These are phyloP conservation scores for Botrytis pseudocinerea DNA, from an alignment of 2,329 filamentous ascomycete genomes.

Conservation along the genomic window DNA sequence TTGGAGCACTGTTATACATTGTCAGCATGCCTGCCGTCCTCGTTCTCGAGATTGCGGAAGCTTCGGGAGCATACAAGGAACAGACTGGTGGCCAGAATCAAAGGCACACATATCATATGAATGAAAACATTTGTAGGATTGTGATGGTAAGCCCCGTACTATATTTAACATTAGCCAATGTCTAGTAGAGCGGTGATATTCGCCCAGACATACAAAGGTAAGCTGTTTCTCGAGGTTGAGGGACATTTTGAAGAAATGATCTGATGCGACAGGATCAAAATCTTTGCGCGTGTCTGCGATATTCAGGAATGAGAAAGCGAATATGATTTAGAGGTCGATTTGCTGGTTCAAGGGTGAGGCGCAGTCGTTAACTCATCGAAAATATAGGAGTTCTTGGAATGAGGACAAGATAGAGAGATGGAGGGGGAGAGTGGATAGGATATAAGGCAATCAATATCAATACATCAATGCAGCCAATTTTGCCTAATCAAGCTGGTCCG, in stretches of 20 bases:
- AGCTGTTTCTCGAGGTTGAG: conserved; percentile 81
- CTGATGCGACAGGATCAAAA: background rate
- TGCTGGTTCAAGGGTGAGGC: background rate
- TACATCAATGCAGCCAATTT: conserved; percentile 5
- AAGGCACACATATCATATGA: conserved; percentile 76
- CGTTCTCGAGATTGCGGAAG: background rate
- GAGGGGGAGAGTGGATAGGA: background rate
- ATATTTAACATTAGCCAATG: conserved; percentile 29
- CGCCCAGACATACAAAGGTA: conserved; percentile 65
- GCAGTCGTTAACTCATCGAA: conserved; percentile 13
- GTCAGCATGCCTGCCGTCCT: conserved; percentile 28
- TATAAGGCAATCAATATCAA: background rate
- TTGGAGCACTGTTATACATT: conserved; percentile 55
- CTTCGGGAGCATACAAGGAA: conserved; percentile 56
- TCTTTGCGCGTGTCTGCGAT: background rate
- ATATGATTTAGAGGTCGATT: background rate
- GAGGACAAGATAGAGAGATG: background rate
- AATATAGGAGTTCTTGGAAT: background rate
- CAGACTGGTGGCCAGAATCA: conserved; percentile 71
- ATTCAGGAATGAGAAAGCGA: background rate
- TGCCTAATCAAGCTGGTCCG: background rate
- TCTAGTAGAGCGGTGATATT: background rate
- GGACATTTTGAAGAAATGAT: conserved; percentile 50
- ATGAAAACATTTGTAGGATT: conserved; percentile 75
- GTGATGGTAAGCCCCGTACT: conserved; percentile 86